Evolutionary conservation across 495 filamentous ascomycete species (phyloP), one percentile per base, ranked within the genome.

Genomic region (Lasiosphaeria ovina): DNA sequence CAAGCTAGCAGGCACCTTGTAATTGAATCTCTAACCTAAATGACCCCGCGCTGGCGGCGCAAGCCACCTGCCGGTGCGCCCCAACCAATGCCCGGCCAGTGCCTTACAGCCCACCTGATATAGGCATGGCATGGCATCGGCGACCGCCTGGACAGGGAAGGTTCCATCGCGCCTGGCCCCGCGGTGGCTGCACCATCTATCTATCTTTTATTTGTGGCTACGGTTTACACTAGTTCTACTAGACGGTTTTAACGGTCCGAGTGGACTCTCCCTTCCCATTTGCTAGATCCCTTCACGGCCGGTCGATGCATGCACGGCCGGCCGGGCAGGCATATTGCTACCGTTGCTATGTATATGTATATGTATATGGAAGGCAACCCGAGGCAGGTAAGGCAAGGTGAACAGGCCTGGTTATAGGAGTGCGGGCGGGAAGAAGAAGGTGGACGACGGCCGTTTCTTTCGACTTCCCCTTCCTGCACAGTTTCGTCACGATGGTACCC

Each of bases 81-180:
- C 12, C 16, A n/a, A n/a, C 44, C 44, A 47, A 47, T 47, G 44
- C 44, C 12, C 16, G 5, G 6, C 5, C 44, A n/a, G 44, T 47
- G 44, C 44, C 44, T 47, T 47, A 47, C 44, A 47, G 44, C 44
- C 24, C 44, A 47, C 44, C 12, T 47, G 44, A 47, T 47, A 47
- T 47, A 47, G 44, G 44, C 8, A 24, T 24, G 24, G 24, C 16
- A 42, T 8, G 38, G 7, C 14, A n/a, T 9, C 44, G 44, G 44
- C 24, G 44, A 47, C 12, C 44, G 44, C 44, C 44, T 47, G 44
- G 44, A 47, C 44, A 47, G 44, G 44, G 44, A 47, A 47, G 44
- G 44, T 47, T 47, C 44, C 44, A 47, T 47, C 44, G 44, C 12
- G 44, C 12, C 8, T 5, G 12, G 44, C 16, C 16, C 16, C 44